Percentiles rank a stretch among this genome's conserved stretches.
phyloP scores from a whole-genome alignment of 352 stramenopile genomes.

The Thalassiosira livingstoniorum region DNA sequence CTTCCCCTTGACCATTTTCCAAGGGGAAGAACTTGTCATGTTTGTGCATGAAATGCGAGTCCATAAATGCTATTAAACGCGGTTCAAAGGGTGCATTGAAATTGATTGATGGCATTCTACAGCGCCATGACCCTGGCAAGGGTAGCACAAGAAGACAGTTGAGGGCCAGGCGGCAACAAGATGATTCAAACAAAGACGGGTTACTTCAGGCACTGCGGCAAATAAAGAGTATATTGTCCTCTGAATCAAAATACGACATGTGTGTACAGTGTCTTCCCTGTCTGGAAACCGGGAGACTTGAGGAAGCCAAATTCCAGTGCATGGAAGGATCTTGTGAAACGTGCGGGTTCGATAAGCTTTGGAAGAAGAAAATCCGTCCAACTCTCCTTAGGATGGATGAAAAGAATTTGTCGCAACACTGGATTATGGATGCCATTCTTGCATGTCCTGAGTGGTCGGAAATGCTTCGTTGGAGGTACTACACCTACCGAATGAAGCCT shows the following conservation, averaged over 20 bases:
- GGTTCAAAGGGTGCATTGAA: too few relatives aligned
- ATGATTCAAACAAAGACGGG: too few relatives aligned
- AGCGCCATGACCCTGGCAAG: too few relatives aligned
- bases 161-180: too few relatives aligned
- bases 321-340: background rate
- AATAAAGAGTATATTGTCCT: too few relatives aligned
- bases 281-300: background rate
- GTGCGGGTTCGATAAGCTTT: constrained; percentile 19
- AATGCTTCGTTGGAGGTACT: background rate
- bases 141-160: background rate
- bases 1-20: background rate
- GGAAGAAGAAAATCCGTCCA: constrained; percentile 1
- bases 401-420: background rate
- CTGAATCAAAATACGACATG: constrained; percentile 17
- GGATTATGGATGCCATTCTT: background rate
- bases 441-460: background rate
- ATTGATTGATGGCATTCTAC: too few relatives aligned
- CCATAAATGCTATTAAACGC: too few relatives aligned
- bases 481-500: background rate
- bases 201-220: too few relatives aligned
- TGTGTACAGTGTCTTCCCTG: constrained; percentile 3
- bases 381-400: background rate
- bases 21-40: constrained; percentile 3
- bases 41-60: constrained; percentile 5
- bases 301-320: constrained; percentile 1